These are phyloP conservation scores for Astrothelium subdiscretum DNA, from an alignment of 495 filamentous ascomycete species.

Conservation along the genomic window DNA sequence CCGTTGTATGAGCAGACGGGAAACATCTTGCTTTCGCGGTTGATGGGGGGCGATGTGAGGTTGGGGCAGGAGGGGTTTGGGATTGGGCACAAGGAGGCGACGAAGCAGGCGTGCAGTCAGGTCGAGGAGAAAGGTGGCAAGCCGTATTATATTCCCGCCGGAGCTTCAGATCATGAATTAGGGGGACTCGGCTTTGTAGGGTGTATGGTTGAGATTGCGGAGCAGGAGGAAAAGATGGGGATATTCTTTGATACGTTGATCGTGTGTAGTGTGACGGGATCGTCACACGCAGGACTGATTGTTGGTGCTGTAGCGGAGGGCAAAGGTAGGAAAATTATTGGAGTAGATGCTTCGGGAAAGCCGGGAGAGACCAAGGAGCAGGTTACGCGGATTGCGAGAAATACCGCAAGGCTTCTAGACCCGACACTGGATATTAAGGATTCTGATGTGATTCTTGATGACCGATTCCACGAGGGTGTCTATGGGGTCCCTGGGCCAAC, in stretches of 20 bases:
- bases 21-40: slow-evolving; percentile 50
- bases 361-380: slow-evolving; percentile 42
- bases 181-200: slow-evolving; percentile 53
- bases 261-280: slow-evolving; percentile 52
- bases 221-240: slow-evolving; percentile 45
- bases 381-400: slow-evolving; percentile 47
- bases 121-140: slow-evolving; percentile 34
- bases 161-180: slow-evolving; percentile 52
- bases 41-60: slow-evolving; percentile 38
- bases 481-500: slow-evolving; percentile 47
- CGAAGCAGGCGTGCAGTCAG: slow-evolving; percentile 26
- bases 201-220: slow-evolving; percentile 49
- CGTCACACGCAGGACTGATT: slow-evolving; percentile 51
- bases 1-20: slow-evolving; percentile 42
- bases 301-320: slow-evolving; percentile 31
- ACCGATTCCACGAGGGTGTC: slow-evolving; percentile 47
- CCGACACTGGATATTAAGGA: slow-evolving; percentile 42
- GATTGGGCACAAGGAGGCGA: slow-evolving; percentile 47
- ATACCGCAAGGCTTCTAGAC: slow-evolving; percentile 46
- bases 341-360: slow-evolving; percentile 53
- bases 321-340: slow-evolving; percentile 36
- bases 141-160: slow-evolving; percentile 55
- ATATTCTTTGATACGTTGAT: slow-evolving; percentile 50
- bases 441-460: slow-evolving; percentile 45
- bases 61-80: slow-evolving; percentile 30